Base-by-base conservation (phyloP, 2,329 filamentous ascomycete species). In the Epichloe uncinata region DNA sequence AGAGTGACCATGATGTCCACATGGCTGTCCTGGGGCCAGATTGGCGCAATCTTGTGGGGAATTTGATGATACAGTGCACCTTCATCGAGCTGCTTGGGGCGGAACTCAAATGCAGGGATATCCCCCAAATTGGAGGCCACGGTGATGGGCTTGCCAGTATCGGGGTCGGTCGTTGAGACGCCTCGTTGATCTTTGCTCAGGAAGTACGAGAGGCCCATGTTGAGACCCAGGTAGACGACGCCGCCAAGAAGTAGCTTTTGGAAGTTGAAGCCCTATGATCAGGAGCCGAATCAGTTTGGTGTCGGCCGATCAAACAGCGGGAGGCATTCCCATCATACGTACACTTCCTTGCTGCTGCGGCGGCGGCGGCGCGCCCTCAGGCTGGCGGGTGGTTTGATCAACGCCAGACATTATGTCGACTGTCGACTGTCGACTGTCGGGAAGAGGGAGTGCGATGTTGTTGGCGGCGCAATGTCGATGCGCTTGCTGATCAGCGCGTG, bases 1-100 rank as follows among this genome's bases (percentile, higher is more conserved):
- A 97, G 78, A 58, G 91, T 93, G 62, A 98, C 78, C 56, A 79
- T 74, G 58, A 98, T 80, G 66, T 98, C 93, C 57, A 98, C 68
- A 52, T 79, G 72, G 59, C 81, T 86, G 63, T 93, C 81, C 45
- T 77, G 71, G 2, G 87, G 81, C 93, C 93, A 98, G 61, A 97
- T 88, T 20, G 93, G 90, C 37, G 85, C 85, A 53, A 96, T 74
- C 50, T 75, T 77, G 56, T 82, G 75, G 1, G 88, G 88, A 16
- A 87, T 68, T 1, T 68, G 65, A 58, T 75, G 85, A 63, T 82
- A 84, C 47, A 73, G 68, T 20, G 81, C 82, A 56, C 78, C 79
- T 53, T 79, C 73, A 67, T 81, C 65, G 61, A 82, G 69, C 52
- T 66, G 63, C 53, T 72, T 66, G n/a, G 85, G 82, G 47, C 85